Conservation (phyloP, 208 protist genomes). For the Acanthamoeba castellanii region DNA sequence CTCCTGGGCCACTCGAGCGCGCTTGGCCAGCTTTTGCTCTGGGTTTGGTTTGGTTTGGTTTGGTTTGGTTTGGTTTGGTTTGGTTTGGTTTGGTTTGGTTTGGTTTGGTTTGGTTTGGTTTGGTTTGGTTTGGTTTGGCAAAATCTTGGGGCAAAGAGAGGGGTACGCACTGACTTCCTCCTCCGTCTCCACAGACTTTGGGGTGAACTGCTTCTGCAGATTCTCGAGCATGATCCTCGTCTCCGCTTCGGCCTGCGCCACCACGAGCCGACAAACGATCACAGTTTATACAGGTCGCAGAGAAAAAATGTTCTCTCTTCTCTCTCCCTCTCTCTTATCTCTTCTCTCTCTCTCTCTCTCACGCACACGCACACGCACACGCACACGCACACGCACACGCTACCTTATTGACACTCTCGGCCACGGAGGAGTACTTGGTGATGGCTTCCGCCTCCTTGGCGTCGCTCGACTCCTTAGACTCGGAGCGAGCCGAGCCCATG, state of each 20-base stretch:
- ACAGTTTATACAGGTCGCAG: too few relatives aligned
- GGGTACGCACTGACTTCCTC: slow-evolving; percentile 1
- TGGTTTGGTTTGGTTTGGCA: too few relatives aligned
- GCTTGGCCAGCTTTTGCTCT: slow-evolving; percentile 25
- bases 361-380: too few relatives aligned
- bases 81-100: too few relatives aligned
- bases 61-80: too few relatives aligned
- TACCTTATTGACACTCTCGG: slow-evolving; percentile 28
- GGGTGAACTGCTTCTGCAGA: slow-evolving; percentile 19
- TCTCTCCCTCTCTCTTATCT: too few relatives aligned
- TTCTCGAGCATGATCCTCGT: background rate
- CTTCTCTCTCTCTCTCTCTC: too few relatives aligned
- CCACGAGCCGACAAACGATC: too few relatives aligned
- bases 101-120: too few relatives aligned
- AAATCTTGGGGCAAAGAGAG: background rate
- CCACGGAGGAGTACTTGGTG: slow-evolving; percentile 6
- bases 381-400: too few relatives aligned
- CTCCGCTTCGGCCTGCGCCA: background rate
- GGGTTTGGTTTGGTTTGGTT: too few relatives aligned
- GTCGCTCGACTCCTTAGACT: background rate
- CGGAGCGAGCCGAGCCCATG: background rate
- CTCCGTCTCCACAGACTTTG: background rate
- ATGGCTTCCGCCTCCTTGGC: background rate
- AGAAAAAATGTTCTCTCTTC: too few relatives aligned
- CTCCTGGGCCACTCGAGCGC: background rate